These are phyloP conservation scores for Astragalus membranaceus DNA, from an alignment of 306 rosid genomes.

Conservation along the genomic window DNA sequence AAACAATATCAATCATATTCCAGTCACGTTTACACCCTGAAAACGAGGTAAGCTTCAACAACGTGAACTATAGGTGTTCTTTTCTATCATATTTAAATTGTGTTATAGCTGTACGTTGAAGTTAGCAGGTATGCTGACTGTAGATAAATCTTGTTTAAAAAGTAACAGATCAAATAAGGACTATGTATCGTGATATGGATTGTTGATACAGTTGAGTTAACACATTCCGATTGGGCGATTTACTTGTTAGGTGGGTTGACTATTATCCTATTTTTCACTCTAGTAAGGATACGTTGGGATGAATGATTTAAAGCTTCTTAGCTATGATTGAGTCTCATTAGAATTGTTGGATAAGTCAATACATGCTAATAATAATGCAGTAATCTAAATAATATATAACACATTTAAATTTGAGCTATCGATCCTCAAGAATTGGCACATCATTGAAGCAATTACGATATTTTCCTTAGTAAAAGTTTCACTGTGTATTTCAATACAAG, in stretches of 20 bases:
- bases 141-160: neutral
- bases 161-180: conserved; percentile 15
- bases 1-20: conserved; percentile 77
- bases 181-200: neutral
- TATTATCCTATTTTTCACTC: neutral
- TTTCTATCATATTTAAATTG: neutral
- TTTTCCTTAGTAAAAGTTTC: neutral
- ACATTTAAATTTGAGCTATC: neutral
- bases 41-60: conserved; percentile 54
- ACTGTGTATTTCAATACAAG: neutral
- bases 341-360: neutral
- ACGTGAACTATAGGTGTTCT: neutral
- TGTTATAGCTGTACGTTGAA: conserved; percentile 16
- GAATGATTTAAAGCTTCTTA: neutral
- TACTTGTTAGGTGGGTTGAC: neutral
- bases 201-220: neutral
- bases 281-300: neutral
- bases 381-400: neutral
- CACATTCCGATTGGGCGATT: neutral
- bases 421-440: neutral
- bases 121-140: conserved; percentile 9
- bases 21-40: conserved; percentile 95
- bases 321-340: neutral
- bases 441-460: neutral
- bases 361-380: neutral